Conservation (phyloP, 768 basidiomycete genomes). For the Lactarius tabidus region DNA sequence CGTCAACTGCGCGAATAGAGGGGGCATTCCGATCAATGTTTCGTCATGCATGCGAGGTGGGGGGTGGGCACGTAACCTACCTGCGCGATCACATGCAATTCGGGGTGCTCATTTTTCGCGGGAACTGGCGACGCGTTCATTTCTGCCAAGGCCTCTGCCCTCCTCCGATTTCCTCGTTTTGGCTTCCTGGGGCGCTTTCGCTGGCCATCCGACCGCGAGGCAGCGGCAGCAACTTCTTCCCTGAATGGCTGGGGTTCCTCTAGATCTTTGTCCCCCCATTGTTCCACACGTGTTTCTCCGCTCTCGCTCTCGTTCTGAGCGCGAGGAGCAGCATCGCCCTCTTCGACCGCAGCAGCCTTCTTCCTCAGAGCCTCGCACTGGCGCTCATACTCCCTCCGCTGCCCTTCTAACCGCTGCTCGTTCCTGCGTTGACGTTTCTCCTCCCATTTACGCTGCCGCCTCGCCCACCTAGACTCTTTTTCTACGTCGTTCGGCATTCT, state of each 20-base stretch:
- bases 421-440: background rate
- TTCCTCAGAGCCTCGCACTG: slow-evolving; percentile 2
- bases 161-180: background rate
- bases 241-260: background rate
- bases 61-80: background rate
- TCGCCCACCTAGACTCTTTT: too few relatives aligned
- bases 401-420: slow-evolving; percentile 8
- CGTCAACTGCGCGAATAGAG: background rate
- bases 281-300: background rate
- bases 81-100: background rate
- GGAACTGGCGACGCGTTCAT: background rate
- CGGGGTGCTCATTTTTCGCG: background rate
- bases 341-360: slow-evolving; percentile 1
- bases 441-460: too few relatives aligned
- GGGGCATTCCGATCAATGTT: background rate
- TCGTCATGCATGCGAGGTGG: background rate
- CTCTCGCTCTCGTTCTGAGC: background rate
- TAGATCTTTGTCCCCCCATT: background rate
- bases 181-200: background rate
- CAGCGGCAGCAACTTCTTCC: too few relatives aligned
- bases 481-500: background rate
- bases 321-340: background rate
- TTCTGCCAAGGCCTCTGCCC: background rate
- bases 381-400: slow-evolving; percentile 10
- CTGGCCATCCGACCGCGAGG: background rate